Base-by-base conservation (phyloP, 1,284 basidiomycete genomes). In the Rhodotorula sp. region DNA sequence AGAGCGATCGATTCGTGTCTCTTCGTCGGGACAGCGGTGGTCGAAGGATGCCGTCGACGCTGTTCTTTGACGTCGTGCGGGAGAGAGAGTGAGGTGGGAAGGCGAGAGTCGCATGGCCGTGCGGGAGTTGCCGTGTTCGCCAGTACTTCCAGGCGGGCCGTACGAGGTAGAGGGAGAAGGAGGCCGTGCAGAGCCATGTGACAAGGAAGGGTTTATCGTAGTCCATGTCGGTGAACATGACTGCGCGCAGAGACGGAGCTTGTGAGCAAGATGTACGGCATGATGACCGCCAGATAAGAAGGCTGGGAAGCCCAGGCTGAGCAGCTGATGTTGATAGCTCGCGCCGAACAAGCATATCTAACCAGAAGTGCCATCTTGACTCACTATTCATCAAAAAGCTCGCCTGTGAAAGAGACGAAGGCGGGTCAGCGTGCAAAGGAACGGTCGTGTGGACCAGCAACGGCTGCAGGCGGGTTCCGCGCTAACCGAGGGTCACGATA, bases 121-220 rank as follows among this genome's bases (percentile, higher is more conserved):
- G 37, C 22, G 58, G 24, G 0, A 48, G 20, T 37, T 62, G 40
- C 9, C 48, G 18, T 2, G 37, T 78, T 71, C 80, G 80, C 64
- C 84, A 83, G 67, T 87, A 76, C 57, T 83, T 76, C 77, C 85
- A 87, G 0, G 92, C 74, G 4, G 75, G 75, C 50, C 64, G 92
- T 15, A 97, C 77, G 34, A 99, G 87, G 81, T 98, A 98, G 26
- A 95, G 76, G n/a, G 88, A 83, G 79, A 97, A 99, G 15, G 90
- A 85, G 66, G 91, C 88, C 0, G 93, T 95, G 80, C 89, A 92
- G 76, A 92, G 82, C 77, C 93, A 96, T 4, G 93, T 96, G 56
- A 92, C 77, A 24, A 79, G 76, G 64, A 82, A 82, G 4, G 73
- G 77, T 66, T 78, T 74, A 80, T 76, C 70, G 69, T 76, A 76